These are phyloP conservation scores for Komagataella pseudopastoris DNA, from an alignment of 805 yeast species.

Conservation along the genomic window DNA sequence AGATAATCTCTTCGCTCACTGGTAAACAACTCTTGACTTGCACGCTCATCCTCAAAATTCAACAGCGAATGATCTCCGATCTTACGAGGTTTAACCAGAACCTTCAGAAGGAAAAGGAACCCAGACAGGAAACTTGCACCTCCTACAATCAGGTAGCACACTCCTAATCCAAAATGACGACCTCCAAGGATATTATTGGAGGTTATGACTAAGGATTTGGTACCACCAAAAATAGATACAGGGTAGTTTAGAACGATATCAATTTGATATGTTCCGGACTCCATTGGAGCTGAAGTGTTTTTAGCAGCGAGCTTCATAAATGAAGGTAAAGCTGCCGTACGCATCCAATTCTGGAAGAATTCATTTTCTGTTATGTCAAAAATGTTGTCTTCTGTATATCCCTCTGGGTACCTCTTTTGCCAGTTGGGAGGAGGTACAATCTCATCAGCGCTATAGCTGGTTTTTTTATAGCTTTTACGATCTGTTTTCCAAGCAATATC, in stretches of 20 bases:
- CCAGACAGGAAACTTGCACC: constrained; percentile 63
- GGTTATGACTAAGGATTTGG: constrained; percentile 68
- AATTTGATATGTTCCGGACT: constrained; percentile 57
- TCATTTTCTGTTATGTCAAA: constrained; percentile 73
- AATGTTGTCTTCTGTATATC: constrained; percentile 71
- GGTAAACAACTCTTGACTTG: not conserved
- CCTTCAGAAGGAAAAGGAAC: constrained; percentile 64
- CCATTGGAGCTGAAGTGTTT: constrained; percentile 44
- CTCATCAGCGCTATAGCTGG: constrained; percentile 50
- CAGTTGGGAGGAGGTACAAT: constrained; percentile 95
- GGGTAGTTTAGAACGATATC: constrained; percentile 71
- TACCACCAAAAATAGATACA: constrained; percentile 75
- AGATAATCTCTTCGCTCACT: constrained; percentile 3
- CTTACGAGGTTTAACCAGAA: constrained; percentile 71
- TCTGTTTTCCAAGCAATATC: constrained; percentile 86
- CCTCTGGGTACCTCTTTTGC: constrained; percentile 67
- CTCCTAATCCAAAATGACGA: constrained; percentile 69
- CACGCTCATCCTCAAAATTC: constrained; percentile 14
- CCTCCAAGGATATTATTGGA: constrained; percentile 84
- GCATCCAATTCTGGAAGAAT: constrained; percentile 93
- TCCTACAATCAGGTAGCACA: constrained; percentile 78
- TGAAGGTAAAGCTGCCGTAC: constrained; percentile 86
- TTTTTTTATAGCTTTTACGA: constrained; percentile 53
- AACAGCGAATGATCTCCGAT: constrained; percentile 70
- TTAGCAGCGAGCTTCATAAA: constrained; percentile 75